Evolutionary conservation across 2,329 filamentous ascomycete species (phyloP).

Genomic region (Trematosphaeria pertusa): DNA sequence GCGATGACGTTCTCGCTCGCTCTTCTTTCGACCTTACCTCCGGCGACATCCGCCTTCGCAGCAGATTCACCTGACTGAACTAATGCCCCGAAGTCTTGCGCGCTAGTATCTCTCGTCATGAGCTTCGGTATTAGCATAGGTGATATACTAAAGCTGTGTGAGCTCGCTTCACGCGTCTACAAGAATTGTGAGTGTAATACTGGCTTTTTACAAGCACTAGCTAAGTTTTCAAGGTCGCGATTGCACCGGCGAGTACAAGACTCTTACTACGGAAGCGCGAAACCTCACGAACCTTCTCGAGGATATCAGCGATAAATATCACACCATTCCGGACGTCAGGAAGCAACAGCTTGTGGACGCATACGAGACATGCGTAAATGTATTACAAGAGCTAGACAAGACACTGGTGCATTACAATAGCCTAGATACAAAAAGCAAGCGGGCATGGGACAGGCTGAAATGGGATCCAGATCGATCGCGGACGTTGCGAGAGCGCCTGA

Average conservation of each 20-base stretch:
- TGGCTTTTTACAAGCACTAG: no score
- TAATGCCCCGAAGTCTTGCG: no score
- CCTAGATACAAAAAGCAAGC: constrained; percentile 36
- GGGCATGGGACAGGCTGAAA: constrained; percentile 39
- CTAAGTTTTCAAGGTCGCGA: constrained; percentile 31
- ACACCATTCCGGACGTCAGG: constrained; percentile 29
- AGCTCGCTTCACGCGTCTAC: constrained; percentile 30
- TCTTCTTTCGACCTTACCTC: no score
- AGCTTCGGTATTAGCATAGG: constrained; percentile 35
- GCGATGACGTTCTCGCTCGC: no score
- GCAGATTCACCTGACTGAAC: no score
- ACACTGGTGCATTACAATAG: constrained; percentile 35
- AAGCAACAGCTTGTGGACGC: constrained; percentile 28
- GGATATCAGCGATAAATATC: constrained; percentile 37
- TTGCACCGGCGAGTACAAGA: constrained; percentile 38
- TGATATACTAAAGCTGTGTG: constrained; percentile 35
- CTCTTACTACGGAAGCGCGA: constrained; percentile 32
- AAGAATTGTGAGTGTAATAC: constrained; percentile 28
- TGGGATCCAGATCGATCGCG: constrained; percentile 34
- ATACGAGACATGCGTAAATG: constrained; percentile 32
- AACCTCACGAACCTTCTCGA: constrained; percentile 35
- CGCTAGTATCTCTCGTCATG: no score
- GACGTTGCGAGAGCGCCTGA: constrained; percentile 30
- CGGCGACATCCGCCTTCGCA: no score
- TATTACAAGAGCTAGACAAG: constrained; percentile 35